These are phyloP conservation scores for Cercospora sp. DNA, from an alignment of 2,329 filamentous ascomycete genomes.

Conservation along the genomic window DNA sequence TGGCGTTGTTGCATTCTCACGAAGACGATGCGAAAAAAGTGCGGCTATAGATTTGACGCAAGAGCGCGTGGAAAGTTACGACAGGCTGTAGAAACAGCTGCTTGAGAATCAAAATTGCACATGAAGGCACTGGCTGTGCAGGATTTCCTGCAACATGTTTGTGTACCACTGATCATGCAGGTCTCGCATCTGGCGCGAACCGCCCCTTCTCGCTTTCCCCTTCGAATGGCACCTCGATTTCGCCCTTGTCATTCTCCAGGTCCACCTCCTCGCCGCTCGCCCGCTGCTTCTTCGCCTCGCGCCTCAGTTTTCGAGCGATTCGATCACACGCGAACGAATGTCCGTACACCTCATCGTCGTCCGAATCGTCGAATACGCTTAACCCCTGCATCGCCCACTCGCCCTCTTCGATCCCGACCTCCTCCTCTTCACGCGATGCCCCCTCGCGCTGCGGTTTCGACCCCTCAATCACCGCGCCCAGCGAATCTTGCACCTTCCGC, in stretches of 20 bases:
- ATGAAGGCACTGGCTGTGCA: neutral
- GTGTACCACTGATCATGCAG: neutral
- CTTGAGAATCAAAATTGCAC: constrained; percentile 2
- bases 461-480: neutral
- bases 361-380: constrained; percentile 11
- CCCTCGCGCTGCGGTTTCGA: neutral
- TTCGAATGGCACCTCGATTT: neutral
- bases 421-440: neutral
- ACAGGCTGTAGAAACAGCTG: constrained; percentile 6
- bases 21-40: neutral
- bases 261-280: neutral
- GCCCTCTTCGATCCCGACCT: neutral
- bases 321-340: neutral
- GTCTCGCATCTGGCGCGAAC: neutral
- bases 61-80: neutral
- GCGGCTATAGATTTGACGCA: constrained; percentile 7
- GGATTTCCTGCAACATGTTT: neutral
- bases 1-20: constrained; percentile 18
- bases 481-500: neutral
- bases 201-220: neutral
- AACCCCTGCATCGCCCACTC: constrained; percentile 10
- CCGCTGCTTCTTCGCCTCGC: neutral
- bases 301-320: neutral
- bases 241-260: neutral
- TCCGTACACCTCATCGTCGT: constrained; percentile 5